These are phyloP conservation scores for Lophium mytilinum DNA, from an alignment of 495 filamentous ascomycete species.

Conservation along the genomic window DNA sequence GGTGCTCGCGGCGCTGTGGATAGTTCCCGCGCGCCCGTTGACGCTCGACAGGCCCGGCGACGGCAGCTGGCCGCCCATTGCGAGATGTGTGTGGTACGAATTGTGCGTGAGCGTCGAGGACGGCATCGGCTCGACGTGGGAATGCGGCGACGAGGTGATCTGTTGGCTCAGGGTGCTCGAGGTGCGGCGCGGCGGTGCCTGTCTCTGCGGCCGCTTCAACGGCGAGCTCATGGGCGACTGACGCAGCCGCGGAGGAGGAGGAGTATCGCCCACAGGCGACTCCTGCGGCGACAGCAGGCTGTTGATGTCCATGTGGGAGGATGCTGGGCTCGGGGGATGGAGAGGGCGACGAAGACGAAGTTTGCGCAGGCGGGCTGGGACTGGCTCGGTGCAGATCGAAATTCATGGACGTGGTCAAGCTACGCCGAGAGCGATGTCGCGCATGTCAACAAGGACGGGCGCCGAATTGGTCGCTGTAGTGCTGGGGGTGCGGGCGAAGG, in stretches of 20 bases:
- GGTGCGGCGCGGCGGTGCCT: slow-evolving; percentile 23
- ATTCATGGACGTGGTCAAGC: too few relatives aligned
- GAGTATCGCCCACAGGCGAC: slow-evolving; percentile 42
- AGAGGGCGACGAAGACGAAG: too few relatives aligned
- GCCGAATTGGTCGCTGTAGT: too few relatives aligned
- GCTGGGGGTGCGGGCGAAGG: too few relatives aligned
- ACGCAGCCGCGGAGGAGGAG: slow-evolving; percentile 29
- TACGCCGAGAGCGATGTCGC: too few relatives aligned
- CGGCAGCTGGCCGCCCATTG: slow-evolving; percentile 16
- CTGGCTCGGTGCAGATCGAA: too few relatives aligned
- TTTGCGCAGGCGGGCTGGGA: too few relatives aligned
- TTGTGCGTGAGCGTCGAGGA: slow-evolving; percentile 14
- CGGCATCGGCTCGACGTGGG: slow-evolving; percentile 4
- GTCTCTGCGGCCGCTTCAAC: slow-evolving; percentile 20
- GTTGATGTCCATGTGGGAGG: slow-evolving; percentile 58
- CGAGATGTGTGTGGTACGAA: slow-evolving; percentile 22
- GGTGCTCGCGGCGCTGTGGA: slow-evolving; percentile 27
- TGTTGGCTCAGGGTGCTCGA: slow-evolving; percentile 34
- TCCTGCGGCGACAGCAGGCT: slow-evolving; percentile 64
- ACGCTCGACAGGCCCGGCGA: slow-evolving; percentile 10
- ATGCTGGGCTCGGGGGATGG: background rate
- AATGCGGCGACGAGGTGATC: slow-evolving; percentile 30
- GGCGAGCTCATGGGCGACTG: slow-evolving; percentile 12
- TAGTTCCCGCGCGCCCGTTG: slow-evolving; percentile 4
- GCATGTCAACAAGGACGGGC: too few relatives aligned